A percentile compares a stretch with the other conserved stretches of the same genome.
These are phyloP conservation scores for Dryadomyces sulphureus DNA, from an alignment of 2,329 filamentous ascomycete species.

Conservation along the genomic window DNA sequence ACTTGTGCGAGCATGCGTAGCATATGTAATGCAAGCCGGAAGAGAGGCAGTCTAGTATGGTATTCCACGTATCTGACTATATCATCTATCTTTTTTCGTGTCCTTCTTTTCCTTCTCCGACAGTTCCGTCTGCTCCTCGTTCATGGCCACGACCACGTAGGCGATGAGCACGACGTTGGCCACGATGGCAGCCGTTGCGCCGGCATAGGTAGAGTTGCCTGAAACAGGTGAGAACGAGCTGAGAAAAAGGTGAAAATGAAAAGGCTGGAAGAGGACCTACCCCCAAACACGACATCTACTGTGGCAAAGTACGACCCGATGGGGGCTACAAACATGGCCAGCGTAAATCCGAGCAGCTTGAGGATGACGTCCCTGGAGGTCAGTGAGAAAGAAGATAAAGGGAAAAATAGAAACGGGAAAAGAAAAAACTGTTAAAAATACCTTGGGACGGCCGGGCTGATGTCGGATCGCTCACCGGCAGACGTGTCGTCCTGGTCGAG, in stretches of 20 bases:
- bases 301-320: slow-evolving; percentile 82
- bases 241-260: not conserved
- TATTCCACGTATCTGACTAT: not conserved
- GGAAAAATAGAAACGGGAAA: slow-evolving; percentile 17
- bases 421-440: slow-evolving; percentile 23
- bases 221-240: not conserved
- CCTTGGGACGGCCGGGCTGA: slow-evolving; percentile 70
- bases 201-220: slow-evolving; percentile 85
- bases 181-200: slow-evolving; percentile 70
- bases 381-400: slow-evolving; percentile 4
- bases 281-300: slow-evolving; percentile 60
- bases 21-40: too few relatives aligned
- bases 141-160: slow-evolving; percentile 88
- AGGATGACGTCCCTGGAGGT: slow-evolving; percentile 58
- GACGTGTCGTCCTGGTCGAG: slow-evolving; percentile 42
- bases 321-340: slow-evolving; percentile 79
- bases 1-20: not conserved
- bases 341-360: slow-evolving; percentile 80
- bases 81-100: slow-evolving; percentile 34
- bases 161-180: slow-evolving; percentile 81
- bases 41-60: too few relatives aligned
- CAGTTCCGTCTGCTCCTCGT: slow-evolving; percentile 54
- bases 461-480: slow-evolving; percentile 48
- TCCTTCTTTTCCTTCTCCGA: slow-evolving; percentile 25
- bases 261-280: slow-evolving; percentile 34